Base-by-base conservation (phyloP, 2,329 filamentous ascomycete genomes). In the Parasarocladium wereldwijsianum region DNA sequence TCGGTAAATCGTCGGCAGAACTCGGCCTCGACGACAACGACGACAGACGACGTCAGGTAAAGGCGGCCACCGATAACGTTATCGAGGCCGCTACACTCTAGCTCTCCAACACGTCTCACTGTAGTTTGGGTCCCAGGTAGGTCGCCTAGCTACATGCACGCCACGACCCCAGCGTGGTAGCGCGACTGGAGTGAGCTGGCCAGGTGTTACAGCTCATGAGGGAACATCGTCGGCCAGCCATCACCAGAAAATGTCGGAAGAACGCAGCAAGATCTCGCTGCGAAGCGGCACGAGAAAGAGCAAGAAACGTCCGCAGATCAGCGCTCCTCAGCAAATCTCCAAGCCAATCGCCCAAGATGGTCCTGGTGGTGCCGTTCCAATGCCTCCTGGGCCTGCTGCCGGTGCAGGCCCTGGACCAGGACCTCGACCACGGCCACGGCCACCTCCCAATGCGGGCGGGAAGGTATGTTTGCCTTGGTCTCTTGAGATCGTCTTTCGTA, bases 241-340 rank as follows among this genome's bases (percentile, higher is more conserved):
- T n/a, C n/a, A n/a, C n/a, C n/a, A n/a, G n/a, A 44, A 34, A 41
- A 76, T 76, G 70, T 72, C 70, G 10, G 70, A 76, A 40, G 68
- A 73, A 41, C 60, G 63, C 40, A 64, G 60, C 49, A 71, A 67
- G 51, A 68, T 73, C 40, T 77, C 73, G 34, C 62, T 78, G 33
- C 62, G 73, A 22, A 74, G 61, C 47, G 68, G 67, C 33, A 76
- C 74, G 51, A 59, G 71, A 42, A 75, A 73, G 45, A 58, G 51
- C 26, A 75, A 72, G 44, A 58, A 52, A 26, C 65, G 70, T n/a
- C 69, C 70, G 12, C 56, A 57, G 33, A 76, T 76, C 46, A 75
- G 70, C 46, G 65, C 70, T 6, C 70, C 70, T 17, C 60, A 62
- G 38, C 69, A 76, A 47, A 76, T 77, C 40, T 76, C 71, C 4